Percentiles rank a stretch among this genome's conserved stretches.
These are phyloP conservation scores for Lactuca saligna DNA, from an alignment of 129 eudicot species.

Conservation along the genomic window DNA sequence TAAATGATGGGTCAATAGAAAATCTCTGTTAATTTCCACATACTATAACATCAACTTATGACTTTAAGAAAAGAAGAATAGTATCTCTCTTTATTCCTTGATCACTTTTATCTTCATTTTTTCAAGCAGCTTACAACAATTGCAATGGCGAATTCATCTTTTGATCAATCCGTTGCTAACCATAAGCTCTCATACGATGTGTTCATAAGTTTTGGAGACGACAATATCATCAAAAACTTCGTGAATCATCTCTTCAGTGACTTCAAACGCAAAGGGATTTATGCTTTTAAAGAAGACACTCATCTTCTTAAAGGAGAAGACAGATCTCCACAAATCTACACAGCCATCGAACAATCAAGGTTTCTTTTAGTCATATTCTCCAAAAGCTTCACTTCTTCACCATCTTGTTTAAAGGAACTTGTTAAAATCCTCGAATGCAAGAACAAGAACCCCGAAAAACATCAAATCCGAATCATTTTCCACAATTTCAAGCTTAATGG, in stretches of 20 bases:
- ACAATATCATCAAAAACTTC: slow-evolving; percentile 21
- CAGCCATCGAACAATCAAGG: slow-evolving; percentile 39
- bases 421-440: slow-evolving; percentile 32
- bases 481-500: slow-evolving; percentile 19
- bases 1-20: neutral
- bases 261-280: slow-evolving; percentile 33
- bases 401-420: slow-evolving; percentile 35
- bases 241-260: slow-evolving; percentile 34
- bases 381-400: slow-evolving; percentile 28
- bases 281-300: slow-evolving; percentile 28
- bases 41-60: neutral
- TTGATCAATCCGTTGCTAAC: slow-evolving; percentile 8
- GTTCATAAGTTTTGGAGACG: slow-evolving; percentile 31
- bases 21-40: neutral
- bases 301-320: slow-evolving; percentile 34
- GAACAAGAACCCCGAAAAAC: slow-evolving; percentile 18
- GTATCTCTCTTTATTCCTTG: neutral
- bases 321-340: slow-evolving; percentile 24
- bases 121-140: neutral
- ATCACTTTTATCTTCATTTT: neutral
- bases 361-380: slow-evolving; percentile 39
- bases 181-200: slow-evolving; percentile 33
- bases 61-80: neutral
- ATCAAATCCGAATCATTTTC: slow-evolving; percentile 18
- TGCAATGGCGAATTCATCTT: slow-evolving; percentile 16